Base-by-base conservation (phyloP, 192 early-diverging fungal genomes). In the Blastocladiella britannica region DNA sequence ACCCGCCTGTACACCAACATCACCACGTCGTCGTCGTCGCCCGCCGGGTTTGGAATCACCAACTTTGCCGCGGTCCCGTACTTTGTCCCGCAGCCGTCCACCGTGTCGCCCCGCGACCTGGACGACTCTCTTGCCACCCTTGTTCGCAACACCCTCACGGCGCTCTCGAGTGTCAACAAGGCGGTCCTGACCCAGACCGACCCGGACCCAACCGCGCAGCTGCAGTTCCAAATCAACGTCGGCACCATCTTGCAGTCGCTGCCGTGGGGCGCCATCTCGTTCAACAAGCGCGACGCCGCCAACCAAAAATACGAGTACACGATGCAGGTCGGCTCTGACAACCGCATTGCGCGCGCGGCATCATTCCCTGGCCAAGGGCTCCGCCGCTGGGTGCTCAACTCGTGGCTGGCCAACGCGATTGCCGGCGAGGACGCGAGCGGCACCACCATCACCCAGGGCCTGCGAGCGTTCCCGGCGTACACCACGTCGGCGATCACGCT, bases 391-490 rank as follows among this genome's bases (percentile, higher is more conserved):
- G 51, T 37, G 20, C 57, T 37, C 15, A 26, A 24, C 22, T 22
- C 15, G 15, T 67, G n/a, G 7, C 53, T 70, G 5, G 27, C 71
- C 5, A 24, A 37, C 55, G 70, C 67, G 30, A 68, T 72, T 58
- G 28, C 67, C 4, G 57, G 67, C 0, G 28, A 55, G 3, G 56
- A 66, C 4, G 58, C 62, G 4, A 62, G 56, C 53, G 25, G 68
- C 9, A 61, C 63, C 28, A 64, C 53, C 51, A 86, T 86, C 24
- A 75, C 80, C 7, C 83, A 83, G 62, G 76, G 77, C 5, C 63
- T 76, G 54, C 68, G 84, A 7, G 69, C 69, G 51, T 68, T 86
- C 63, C 84, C 84, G 22, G 59, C 63, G 55, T 25, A 80, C 29
- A 60, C 53, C n/a, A 63, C 58, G 7, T 74, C 72, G 5, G 65